Conservation (phyloP, 768 basidiomycete genomes). For the Suillus weaverae region DNA sequence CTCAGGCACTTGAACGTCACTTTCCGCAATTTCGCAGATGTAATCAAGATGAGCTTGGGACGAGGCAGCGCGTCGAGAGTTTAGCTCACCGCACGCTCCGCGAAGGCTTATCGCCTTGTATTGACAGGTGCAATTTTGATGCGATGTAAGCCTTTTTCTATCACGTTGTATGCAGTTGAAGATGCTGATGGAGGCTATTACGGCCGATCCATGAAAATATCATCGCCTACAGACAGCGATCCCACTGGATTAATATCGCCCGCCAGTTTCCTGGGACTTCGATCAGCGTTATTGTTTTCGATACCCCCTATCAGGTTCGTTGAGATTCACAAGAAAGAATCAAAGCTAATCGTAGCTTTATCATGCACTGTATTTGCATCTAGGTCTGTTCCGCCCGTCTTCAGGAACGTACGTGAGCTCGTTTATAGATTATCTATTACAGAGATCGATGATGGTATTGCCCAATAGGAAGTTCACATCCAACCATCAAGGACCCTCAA, state of each 20-base stretch:
- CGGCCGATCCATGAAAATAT: not conserved
- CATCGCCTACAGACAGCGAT: slow-evolving; percentile 52
- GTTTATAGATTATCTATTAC: slow-evolving; percentile 8
- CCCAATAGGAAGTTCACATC: slow-evolving; percentile 63
- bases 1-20: slow-evolving; percentile 61
- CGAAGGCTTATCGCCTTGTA: slow-evolving; percentile 69
- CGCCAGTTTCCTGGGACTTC: slow-evolving; percentile 59
- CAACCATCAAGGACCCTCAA: slow-evolving; percentile 67
- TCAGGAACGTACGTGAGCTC: slow-evolving; percentile 48
- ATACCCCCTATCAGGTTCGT: slow-evolving; percentile 73
- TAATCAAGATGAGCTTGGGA: slow-evolving; percentile 80
- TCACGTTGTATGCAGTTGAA: not conserved
- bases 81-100: slow-evolving; percentile 51
- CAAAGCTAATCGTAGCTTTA: slow-evolving; percentile 6
- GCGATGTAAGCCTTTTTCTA: slow-evolving; percentile 45
- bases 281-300: slow-evolving; percentile 76
- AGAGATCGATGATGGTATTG: slow-evolving; percentile 16
- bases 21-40: slow-evolving; percentile 67
- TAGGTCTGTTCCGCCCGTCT: slow-evolving; percentile 67
- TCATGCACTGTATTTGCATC: slow-evolving; percentile 21
- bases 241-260: slow-evolving; percentile 75
- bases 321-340: slow-evolving; percentile 7
- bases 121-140: slow-evolving; percentile 80
- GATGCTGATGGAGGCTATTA: not conserved
- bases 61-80: slow-evolving; percentile 62